Conservation (phyloP, 164 flowering plant species). For the Cinnamomum micranthum region DNA sequence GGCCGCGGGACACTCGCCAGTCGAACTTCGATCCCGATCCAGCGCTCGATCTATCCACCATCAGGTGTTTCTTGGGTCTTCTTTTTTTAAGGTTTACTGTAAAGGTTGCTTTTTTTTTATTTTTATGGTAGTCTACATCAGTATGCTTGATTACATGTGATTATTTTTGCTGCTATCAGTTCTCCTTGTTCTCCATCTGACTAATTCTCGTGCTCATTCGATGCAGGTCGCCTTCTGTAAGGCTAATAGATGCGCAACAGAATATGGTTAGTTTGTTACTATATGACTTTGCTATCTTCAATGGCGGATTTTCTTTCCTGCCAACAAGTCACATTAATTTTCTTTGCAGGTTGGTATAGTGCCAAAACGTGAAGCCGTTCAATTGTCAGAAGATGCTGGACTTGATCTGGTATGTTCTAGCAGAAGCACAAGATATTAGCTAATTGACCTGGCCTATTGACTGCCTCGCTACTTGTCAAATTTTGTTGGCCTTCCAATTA, state of each 20-base stretch:
- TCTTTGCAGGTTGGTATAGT: constrained; percentile 65
- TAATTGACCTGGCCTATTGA: too few relatives aligned
- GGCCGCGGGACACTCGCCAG: constrained; percentile 13
- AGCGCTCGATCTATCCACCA: constrained; percentile 45
- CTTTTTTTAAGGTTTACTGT: too few relatives aligned
- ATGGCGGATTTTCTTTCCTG: not conserved
- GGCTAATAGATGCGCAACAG: constrained; percentile 75
- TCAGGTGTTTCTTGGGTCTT: constrained; percentile 30
- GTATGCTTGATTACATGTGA: too few relatives aligned
- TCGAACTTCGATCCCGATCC: constrained; percentile 32
- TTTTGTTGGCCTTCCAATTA: not conserved
- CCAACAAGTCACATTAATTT: not conserved
- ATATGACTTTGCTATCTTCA: not conserved
- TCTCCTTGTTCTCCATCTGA: not conserved
- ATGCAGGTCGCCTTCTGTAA: constrained; percentile 62
- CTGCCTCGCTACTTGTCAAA: too few relatives aligned
- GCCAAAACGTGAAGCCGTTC: constrained; percentile 55
- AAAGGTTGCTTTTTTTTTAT: too few relatives aligned
- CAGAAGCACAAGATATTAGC: not conserved
- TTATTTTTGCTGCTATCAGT: too few relatives aligned
- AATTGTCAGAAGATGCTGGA: constrained; percentile 71
- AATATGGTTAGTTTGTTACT: constrained; percentile 55
- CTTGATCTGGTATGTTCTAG: constrained; percentile 68
- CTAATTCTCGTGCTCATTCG: constrained; percentile 6
- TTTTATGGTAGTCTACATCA: too few relatives aligned